Conservation (phyloP, 208 protist species). For the Crithidia thermophila region DNA sequence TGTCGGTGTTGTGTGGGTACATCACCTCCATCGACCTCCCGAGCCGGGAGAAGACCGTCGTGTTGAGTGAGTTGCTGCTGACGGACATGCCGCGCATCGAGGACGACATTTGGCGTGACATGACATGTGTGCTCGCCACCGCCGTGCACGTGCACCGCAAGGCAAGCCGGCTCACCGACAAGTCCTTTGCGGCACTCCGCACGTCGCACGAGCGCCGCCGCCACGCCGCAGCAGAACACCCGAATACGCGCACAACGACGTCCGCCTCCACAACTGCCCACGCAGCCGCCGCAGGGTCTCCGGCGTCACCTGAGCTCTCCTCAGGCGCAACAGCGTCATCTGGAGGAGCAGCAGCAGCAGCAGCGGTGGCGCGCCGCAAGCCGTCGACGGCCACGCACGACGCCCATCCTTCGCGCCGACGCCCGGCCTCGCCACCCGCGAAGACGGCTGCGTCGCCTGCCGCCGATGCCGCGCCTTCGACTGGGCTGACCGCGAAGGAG, state of each 20-base stretch:
- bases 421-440: too few species aligned
- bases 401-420: background rate
- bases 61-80: slow-evolving; percentile 27
- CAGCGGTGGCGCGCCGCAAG: background rate
- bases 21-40: slow-evolving; percentile 23
- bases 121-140: slow-evolving; percentile 28
- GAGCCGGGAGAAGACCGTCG: slow-evolving; percentile 19
- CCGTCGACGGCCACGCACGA: background rate
- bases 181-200: slow-evolving; percentile 12
- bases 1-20: slow-evolving; percentile 28
- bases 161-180: slow-evolving; percentile 22
- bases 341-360: background rate
- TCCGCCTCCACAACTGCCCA: background rate
- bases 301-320: too few species aligned
- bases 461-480: too few species aligned
- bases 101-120: slow-evolving; percentile 34
- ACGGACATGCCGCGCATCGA: slow-evolving; percentile 28
- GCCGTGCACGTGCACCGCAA: slow-evolving; percentile 22
- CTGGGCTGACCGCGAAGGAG: too few species aligned
- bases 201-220: slow-evolving; percentile 12
- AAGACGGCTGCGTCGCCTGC: too few species aligned
- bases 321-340: background rate
- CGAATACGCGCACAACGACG: background rate
- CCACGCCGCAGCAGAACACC: background rate
- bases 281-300: background rate